Conservation (phyloP, 2,329 filamentous ascomycete species). For the Alternaria ethzedia region DNA sequence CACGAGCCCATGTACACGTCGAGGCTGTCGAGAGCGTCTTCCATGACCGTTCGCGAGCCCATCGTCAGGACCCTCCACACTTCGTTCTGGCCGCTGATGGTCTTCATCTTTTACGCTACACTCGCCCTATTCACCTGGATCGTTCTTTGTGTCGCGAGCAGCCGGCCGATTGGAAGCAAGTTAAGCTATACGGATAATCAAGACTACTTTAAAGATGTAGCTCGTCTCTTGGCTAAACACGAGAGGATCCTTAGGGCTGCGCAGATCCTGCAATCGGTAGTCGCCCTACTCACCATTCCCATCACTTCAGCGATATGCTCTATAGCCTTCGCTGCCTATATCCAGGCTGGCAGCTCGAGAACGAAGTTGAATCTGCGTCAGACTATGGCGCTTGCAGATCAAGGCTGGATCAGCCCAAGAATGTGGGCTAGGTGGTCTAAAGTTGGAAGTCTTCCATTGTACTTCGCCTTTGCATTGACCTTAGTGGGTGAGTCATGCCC, state of each 20-base stretch:
- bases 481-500: not conserved
- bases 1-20: not conserved
- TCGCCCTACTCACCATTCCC: not conserved
- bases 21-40: not conserved
- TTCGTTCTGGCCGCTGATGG: not conserved
- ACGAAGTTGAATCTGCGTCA: not conserved
- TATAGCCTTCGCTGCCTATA: not conserved
- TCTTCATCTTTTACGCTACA: not conserved
- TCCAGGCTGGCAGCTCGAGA: not conserved
- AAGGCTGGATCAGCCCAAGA: not conserved
- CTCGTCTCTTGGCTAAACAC: not conserved
- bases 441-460: slow-evolving; percentile 1
- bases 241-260: not conserved
- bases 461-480: not conserved
- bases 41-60: not conserved
- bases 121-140: not conserved
- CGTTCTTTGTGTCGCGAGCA: not conserved
- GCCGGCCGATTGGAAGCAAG: not conserved
- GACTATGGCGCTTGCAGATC: not conserved
- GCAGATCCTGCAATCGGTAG: not conserved
- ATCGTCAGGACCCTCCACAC: not conserved
- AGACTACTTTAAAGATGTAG: not conserved
- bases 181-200: not conserved
- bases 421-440: not conserved
- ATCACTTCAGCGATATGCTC: not conserved